These are phyloP conservation scores for Rubroshorea leprosula DNA, from an alignment of 345 rosid genomes.

Conservation along the genomic window DNA sequence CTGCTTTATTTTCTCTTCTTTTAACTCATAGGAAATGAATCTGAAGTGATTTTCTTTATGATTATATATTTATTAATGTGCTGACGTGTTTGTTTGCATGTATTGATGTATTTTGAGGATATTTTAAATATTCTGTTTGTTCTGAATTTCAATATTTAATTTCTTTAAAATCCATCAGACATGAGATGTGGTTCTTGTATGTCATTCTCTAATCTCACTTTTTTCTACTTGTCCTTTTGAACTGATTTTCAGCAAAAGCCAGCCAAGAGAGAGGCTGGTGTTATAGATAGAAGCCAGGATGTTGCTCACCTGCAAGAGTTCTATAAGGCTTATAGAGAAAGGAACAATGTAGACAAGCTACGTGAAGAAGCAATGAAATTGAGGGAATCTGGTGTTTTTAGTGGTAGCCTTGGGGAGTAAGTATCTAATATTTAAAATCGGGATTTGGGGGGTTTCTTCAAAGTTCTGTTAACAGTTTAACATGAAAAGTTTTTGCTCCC, in stretches of 20 bases:
- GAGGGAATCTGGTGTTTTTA: constrained; percentile 68
- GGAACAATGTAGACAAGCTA: constrained; percentile 65
- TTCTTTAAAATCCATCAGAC: not conserved
- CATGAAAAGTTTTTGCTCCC: not conserved
- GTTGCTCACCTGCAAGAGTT: constrained; percentile 73
- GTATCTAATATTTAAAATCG: constrained; percentile 23
- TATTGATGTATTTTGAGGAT: not conserved
- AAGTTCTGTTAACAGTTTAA: not conserved
- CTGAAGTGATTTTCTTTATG: no score
- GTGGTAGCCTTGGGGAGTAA: constrained; percentile 73
- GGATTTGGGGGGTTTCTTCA: constrained; percentile 15
- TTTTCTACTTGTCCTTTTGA: constrained; percentile 4
- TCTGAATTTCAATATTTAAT: not conserved
- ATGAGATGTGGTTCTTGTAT: constrained; percentile 15
- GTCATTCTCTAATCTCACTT: constrained; percentile 13
- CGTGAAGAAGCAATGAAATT: constrained; percentile 76
- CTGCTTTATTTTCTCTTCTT: no score
- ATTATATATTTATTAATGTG: not conserved
- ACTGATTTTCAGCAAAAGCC: constrained; percentile 74
- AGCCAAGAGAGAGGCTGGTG: constrained; percentile 82
- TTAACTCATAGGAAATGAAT: no score
- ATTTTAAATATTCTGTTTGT: not conserved
- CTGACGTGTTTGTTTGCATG: constrained; percentile 1
- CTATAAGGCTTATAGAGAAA: constrained; percentile 75
- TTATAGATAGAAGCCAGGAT: constrained; percentile 88